A percentile compares a stretch with the other conserved stretches of the same genome.
Conservation (phyloP, 371 early-diverging fungal species). For the Apophysomyces ossiformis region DNA sequence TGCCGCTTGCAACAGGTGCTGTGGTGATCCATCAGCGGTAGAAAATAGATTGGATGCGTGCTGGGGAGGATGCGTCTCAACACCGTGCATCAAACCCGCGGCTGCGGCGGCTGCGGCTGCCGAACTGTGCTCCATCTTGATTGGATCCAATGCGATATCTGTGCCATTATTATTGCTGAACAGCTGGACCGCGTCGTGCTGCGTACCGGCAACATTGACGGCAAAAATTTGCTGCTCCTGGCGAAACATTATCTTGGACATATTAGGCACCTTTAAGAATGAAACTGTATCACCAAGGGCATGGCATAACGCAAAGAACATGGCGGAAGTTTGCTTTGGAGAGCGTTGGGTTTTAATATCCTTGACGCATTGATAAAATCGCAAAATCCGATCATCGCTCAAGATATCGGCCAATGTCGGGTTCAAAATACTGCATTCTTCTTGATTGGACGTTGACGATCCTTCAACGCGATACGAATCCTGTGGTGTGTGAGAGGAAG, state of each 20-base stretch:
- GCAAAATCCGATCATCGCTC: slow-evolving; percentile 48
- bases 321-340: slow-evolving; percentile 48
- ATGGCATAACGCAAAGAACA: slow-evolving; percentile 58
- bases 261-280: slow-evolving; percentile 51
- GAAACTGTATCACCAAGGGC: slow-evolving; percentile 49
- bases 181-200: slow-evolving; percentile 38
- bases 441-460: slow-evolving; percentile 20
- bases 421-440: slow-evolving; percentile 45
- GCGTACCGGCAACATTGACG: slow-evolving; percentile 49
- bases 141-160: slow-evolving; percentile 16
- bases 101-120: slow-evolving; percentile 18
- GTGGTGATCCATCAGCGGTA: slow-evolving; percentile 36
- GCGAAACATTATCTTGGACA: slow-evolving; percentile 54
- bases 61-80: slow-evolving; percentile 7
- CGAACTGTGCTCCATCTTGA: slow-evolving; percentile 21
- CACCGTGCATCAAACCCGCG: slow-evolving; percentile 2
- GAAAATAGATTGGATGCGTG: slow-evolving; percentile 15
- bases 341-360: slow-evolving; percentile 52
- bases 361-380: slow-evolving; percentile 57
- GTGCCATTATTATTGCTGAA: slow-evolving; percentile 11
- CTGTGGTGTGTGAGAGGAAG: slow-evolving; percentile 17
- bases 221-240: slow-evolving; percentile 53
- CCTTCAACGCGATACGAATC: slow-evolving; percentile 17
- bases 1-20: slow-evolving; percentile 51
- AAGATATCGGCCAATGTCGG: slow-evolving; percentile 53